phyloP scores from a whole-genome alignment of 768 basidiomycete species.

The Pleurotus cornucopiae region DNA sequence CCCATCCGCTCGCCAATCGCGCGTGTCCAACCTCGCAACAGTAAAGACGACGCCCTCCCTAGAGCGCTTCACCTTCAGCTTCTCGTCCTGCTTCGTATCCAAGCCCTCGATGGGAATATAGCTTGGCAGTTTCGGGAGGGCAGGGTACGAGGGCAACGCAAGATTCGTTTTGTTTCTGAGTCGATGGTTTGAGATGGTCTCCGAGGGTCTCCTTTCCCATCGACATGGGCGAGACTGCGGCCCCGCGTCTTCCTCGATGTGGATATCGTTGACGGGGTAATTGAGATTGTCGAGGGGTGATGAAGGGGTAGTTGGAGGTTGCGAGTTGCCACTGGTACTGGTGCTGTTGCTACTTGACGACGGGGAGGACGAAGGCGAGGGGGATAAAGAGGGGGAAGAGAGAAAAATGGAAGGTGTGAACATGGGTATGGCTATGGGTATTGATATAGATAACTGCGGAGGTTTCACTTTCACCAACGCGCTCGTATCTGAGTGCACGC shows the following conservation, averaged over 20 bases:
- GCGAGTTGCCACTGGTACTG: too few relatives aligned
- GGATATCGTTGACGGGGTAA: too few relatives aligned
- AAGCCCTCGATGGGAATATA: conserved; percentile 4
- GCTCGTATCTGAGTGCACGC: not conserved
- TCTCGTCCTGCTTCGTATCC: conserved; percentile 6
- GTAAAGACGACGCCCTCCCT: conserved; percentile 3
- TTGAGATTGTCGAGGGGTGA: not conserved
- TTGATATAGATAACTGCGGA: not conserved
- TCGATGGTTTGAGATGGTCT: too few relatives aligned
- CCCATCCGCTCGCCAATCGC: too few relatives aligned
- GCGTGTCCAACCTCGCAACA: not conserved
- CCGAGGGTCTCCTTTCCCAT: not conserved
- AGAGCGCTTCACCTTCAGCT: not conserved
- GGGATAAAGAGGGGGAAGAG: not conserved
- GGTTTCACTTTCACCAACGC: not conserved
- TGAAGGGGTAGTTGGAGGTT: not conserved
- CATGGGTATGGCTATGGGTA: not conserved
- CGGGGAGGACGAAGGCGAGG: not conserved
- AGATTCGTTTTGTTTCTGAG: not conserved
- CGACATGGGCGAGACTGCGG: not conserved
- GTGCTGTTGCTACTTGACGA: too few relatives aligned
- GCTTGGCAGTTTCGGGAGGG: not conserved
- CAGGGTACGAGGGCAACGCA: not conserved
- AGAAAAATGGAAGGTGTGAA: conserved; percentile 3
- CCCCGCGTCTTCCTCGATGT: not conserved